Evolutionary conservation across 2,329 filamentous ascomycete species (phyloP), one percentile per base, ranked within the genome.

Genomic region (Colletotrichum limetticola): DNA sequence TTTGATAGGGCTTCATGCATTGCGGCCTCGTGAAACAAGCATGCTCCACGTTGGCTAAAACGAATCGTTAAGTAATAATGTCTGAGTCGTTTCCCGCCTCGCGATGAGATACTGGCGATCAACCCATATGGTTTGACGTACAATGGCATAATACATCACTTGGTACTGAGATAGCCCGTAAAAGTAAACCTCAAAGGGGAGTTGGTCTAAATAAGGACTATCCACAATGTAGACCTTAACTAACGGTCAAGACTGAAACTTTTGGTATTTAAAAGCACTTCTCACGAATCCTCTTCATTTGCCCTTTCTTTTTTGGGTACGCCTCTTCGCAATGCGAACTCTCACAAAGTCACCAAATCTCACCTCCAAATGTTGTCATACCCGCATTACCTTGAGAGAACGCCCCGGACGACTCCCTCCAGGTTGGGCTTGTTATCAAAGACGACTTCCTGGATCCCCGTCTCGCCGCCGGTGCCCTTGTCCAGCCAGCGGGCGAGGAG

Each of bases 401-500:
- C 87, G 3, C 84, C 86, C 64, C 78, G 83, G 35, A 89, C 87
- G 8, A 80, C 79, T 1, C 89, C 88, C 71, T 83, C 83, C 4
- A 91, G 53, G 4, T 82, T 79, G 1, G 86, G 86, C 77, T 85
- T 86, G 3, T 85, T 85, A 62, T 87, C 85, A 56, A 91, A 84
- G 11, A 86, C 80, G 22, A 89, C 75, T 68, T 90, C 89, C 5
- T 78, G 75, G 35, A 90, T 87, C 14, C 80, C 80, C 49, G 83
- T 85, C n/a, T 81, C 81, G 1, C 77, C 82, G 2, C 84, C 83
- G 28, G 82, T 81, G 1, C 88, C 89, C 35, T 82, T 76, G 74
- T 92, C 87, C 74, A 97, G 80, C 96, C 96, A 98, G 72, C 86
- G 86, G 75, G 87, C 87, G 71, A 99, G 82, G 79, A 99, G 77